Conservation (phyloP, 164 flowering plant species). For the Annona squamosa region DNA sequence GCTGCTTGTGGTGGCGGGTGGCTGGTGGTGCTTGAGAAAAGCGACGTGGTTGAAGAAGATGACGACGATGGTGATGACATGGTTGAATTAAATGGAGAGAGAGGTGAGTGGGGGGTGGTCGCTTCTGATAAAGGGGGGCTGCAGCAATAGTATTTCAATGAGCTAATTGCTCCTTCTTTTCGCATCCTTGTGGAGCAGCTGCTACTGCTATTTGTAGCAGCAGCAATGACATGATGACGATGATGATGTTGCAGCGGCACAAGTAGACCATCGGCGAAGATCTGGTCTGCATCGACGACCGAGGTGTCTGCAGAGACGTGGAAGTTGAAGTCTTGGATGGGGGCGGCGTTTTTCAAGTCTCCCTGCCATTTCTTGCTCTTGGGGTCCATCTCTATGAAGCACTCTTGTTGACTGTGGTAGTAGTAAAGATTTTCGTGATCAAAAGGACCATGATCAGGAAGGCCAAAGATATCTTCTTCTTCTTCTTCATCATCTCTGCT, state of each 20-base stretch:
- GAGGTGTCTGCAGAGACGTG: slow-evolving; percentile 18
- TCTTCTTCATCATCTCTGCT: slow-evolving; percentile 21
- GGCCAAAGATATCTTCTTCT: slow-evolving; percentile 16
- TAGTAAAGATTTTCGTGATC: slow-evolving; percentile 12
- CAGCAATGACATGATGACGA: no score
- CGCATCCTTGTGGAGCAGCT: no score
- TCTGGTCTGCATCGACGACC: slow-evolving; percentile 44
- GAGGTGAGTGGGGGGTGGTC: background rate
- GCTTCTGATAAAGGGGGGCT: background rate
- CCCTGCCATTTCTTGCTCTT: slow-evolving; percentile 16
- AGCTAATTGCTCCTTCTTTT: no score
- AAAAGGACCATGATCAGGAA: slow-evolving; percentile 15
- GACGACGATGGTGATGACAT: background rate
- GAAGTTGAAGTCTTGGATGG: slow-evolving; percentile 15
- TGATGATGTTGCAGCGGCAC: slow-evolving; percentile 18
- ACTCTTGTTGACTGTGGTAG: slow-evolving; percentile 1
- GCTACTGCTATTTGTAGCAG: no score
- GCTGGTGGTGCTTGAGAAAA: slow-evolving; percentile 7
- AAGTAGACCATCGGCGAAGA: slow-evolving; percentile 42
- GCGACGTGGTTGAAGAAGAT: slow-evolving; percentile 24
- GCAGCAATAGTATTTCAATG: no score
- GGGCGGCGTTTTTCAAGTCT: slow-evolving; percentile 12
- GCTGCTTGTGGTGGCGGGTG: slow-evolving; percentile 40
- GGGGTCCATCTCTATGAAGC: slow-evolving; percentile 87
- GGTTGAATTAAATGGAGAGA: background rate